Evolutionary conservation across 1,139 yeast species (phyloP), one percentile per base, ranked within the genome.

Genomic region (Yamadazyma triangularis): DNA sequence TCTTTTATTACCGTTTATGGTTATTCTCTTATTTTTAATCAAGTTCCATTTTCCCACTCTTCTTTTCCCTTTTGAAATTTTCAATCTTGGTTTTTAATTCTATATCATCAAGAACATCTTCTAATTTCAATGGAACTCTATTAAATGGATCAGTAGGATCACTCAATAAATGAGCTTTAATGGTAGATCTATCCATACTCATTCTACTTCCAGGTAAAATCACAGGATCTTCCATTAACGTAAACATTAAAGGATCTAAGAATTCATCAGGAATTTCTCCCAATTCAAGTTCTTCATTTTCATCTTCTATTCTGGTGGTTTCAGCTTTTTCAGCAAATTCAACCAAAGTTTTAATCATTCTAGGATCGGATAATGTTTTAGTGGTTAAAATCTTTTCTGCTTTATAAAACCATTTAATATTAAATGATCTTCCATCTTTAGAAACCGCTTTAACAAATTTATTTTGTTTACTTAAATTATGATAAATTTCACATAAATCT

Each of bases 121-220:
- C 97, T 31, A 91, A 59, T 48, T 77, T 87, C 44, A 93, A 66
- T 2, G 98, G 97, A 59, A 80, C 71, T 59, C 99, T 77, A 58
- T 91, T 93, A 60, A 93, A 93, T 9, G 99, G 99, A 63, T 93
- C 99, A 1, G 95, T 89, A 1, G 95, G 77, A 60, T 91, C 97
- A 62, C 91, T 85, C 53, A 93, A 72, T 40, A 93, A 66, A 66
- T 93, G 98, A 1, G 96, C 87, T 53, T 88, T 89, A 48, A 93
- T 85, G 1, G 97, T 93, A 14, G 93, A 73, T 50, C 94, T 66
- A 53, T 93, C 99, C 45, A 93, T 85, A 31, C 80, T 77, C 11
- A 89, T 75, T 46, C 76, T 81, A 1, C 96, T 86, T 5, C 85
- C 69, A 4, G 99, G 99, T 47, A 93, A 70, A 15, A 75, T 80